Evolutionary conservation across 495 filamentous ascomycete genomes (phyloP).

Genomic region (Diplogelasinospora grovesii): DNA sequence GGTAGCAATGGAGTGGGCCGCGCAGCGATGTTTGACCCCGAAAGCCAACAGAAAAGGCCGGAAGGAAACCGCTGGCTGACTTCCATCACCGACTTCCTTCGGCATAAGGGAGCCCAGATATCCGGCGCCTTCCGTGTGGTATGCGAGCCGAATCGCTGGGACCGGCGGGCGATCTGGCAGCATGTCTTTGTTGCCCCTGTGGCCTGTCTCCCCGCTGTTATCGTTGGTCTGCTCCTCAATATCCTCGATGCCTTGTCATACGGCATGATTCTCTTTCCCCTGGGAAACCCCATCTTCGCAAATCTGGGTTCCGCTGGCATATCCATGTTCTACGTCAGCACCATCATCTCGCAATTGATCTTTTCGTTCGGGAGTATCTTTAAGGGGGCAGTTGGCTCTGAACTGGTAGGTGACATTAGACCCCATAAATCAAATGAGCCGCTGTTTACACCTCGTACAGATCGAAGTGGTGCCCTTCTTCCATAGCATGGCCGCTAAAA

Average conservation of each 20-base stretch:
- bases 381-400: conserved; percentile 88
- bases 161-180: conserved; percentile 56
- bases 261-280: conserved; percentile 91
- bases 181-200: conserved; percentile 58
- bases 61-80: conserved; percentile 13
- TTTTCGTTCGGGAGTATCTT: conserved; percentile 88
- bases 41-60: conserved; percentile 34
- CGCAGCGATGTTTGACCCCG: conserved; percentile 27
- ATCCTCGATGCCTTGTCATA: conserved; percentile 93
- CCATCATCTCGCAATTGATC: conserved; percentile 87
- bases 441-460: conserved; percentile 33
- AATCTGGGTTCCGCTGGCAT: conserved; percentile 85
- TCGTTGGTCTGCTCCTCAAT: conserved; percentile 84
- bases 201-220: conserved; percentile 70
- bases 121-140: conserved; percentile 13
- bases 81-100: conserved; percentile 3
- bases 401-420: conserved; percentile 58
- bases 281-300: conserved; percentile 76
- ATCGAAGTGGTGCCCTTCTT: conserved; percentile 98
- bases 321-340: conserved; percentile 98
- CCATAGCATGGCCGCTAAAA: conserved; percentile 91
- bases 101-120: conserved; percentile 4
- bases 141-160: conserved; percentile 64
- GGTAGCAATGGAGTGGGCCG: conserved; percentile 5
- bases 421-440: not conserved